Evolutionary conservation across 108 stramenopile genomes (phyloP), one percentile per base, ranked within the genome.

Genomic region (Cyclotella atomus): DNA sequence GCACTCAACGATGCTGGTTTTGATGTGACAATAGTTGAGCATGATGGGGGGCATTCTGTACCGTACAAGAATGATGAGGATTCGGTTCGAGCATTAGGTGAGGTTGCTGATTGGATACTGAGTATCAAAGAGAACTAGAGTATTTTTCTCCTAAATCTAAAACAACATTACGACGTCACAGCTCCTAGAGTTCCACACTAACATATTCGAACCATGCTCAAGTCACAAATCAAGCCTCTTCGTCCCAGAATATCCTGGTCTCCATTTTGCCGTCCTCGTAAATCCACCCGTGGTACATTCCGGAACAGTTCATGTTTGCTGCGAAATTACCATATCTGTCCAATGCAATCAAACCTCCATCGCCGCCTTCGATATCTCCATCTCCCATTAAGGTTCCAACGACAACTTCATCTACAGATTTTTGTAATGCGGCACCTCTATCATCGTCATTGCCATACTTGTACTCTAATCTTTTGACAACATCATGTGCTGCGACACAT

Each of bases 31-130:
- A 86, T 84, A 17, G 56, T 84, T 17, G 38, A 83, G 30, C 89
- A 92, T 68, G 73, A 64, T 0, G 89, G 90, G 30, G 94, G 91
- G 1, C 94, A 95, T 61, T 80, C 81, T 12, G 75, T 92, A 25
- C 94, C 94, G 3, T 34, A 43, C 14, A 67, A 76, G 30, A 49
- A 25, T 38, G 68, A 81, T 56, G 53, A 36, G 14, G 75, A 79
- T 65, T 79, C 77, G 9, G 24, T 21, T 9, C 64, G 65, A 38
- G 77, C 77, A 53, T 45, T 79, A 41, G 46, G 36, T 23, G 65
- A 79, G 52, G 36, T 79, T 36, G 70, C 47, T 16, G 70, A 79
- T 67, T 79, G 70, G 59, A 79, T 79, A 24, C 20, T 79, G 20
- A 41, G 21, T 35, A 38, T 65, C 47, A 2, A 9, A 38, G 35